Percentiles rank a stretch among this genome's conserved stretches.
These are phyloP conservation scores for Triglochin maritima DNA, from an alignment of 106 monocot species.

Conservation along the genomic window DNA sequence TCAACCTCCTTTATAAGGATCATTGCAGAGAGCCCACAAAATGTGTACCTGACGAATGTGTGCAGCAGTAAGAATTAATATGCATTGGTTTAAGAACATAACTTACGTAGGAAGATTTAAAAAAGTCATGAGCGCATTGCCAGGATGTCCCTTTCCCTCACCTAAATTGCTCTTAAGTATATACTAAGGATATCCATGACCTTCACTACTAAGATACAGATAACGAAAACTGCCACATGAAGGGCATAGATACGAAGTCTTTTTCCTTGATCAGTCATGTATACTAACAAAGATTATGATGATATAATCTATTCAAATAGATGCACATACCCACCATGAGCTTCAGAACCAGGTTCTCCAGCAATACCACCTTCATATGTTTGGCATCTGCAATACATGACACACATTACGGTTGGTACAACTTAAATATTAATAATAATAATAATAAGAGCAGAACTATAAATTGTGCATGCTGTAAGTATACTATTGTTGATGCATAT, in stretches of 20 bases:
- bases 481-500: background rate
- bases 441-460: background rate
- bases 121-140: too few relatives aligned
- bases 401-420: background rate
- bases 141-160: too few relatives aligned
- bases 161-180: too few relatives aligned
- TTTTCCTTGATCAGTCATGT: too few relatives aligned
- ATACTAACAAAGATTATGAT: too few relatives aligned
- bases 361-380: constrained; percentile 99
- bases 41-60: constrained; percentile 68
- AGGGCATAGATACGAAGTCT: too few relatives aligned
- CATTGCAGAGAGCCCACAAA: constrained; percentile 94
- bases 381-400: constrained; percentile 59
- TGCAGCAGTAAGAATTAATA: background rate
- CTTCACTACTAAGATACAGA: too few relatives aligned
- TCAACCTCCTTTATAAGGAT: constrained; percentile 82
- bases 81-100: background rate
- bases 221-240: too few relatives aligned
- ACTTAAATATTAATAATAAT: background rate
- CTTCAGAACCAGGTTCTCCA: constrained; percentile 96
- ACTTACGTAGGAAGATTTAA: too few relatives aligned
- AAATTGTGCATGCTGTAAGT: too few relatives aligned
- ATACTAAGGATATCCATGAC: too few relatives aligned
- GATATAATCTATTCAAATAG: too few relatives aligned
- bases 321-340: constrained; percentile 97